A percentile compares a stretch with the other conserved stretches of the same genome.
phyloP scores from a whole-genome alignment of 2,329 filamentous ascomycete genomes.

The Fusarium brevicatenulatum region DNA sequence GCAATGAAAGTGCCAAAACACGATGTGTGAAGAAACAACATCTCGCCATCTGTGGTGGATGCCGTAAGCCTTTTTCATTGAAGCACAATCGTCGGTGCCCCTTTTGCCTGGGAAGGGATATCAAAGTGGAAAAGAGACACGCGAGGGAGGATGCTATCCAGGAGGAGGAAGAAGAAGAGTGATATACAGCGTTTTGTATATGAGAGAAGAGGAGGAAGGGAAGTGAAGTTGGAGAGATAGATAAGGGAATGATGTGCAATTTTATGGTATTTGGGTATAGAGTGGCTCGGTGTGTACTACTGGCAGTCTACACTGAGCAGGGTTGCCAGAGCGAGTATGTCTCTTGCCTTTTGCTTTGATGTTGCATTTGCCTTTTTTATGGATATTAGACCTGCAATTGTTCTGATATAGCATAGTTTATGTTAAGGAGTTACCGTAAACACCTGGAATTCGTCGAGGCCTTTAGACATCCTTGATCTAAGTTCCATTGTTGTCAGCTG shows the following conservation, averaged over 20 bases:
- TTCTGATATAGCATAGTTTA: not conserved
- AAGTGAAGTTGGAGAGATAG: not conserved
- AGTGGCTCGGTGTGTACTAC: not conserved
- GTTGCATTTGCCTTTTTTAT: too few relatives aligned
- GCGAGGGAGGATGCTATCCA: not conserved
- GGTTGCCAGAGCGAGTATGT: not conserved
- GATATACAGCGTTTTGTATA: not conserved
- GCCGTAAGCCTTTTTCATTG: not conserved
- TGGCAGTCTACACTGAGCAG: not conserved
- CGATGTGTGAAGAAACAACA: not conserved
- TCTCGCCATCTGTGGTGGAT: fast-evolving
- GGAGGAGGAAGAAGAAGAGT: not conserved
- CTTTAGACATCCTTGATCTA: too few relatives aligned
- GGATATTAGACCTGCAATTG: not conserved
- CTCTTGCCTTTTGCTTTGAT: not conserved
- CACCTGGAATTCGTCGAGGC: not conserved
- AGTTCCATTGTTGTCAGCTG: not conserved
- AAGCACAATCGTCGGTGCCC: not conserved
- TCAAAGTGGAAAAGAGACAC: not conserved
- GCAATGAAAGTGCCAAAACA: not conserved
- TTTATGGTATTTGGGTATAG: not conserved
- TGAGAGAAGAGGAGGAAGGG: not conserved
- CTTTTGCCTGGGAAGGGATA: fast-evolving
- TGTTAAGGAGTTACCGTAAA: not conserved
- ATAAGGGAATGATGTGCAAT: not conserved